Evolutionary conservation across 2,329 filamentous ascomycete genomes (phyloP), one percentile per base, ranked within the genome.

Genomic region (Paracorniculantispora psalliotae): DNA sequence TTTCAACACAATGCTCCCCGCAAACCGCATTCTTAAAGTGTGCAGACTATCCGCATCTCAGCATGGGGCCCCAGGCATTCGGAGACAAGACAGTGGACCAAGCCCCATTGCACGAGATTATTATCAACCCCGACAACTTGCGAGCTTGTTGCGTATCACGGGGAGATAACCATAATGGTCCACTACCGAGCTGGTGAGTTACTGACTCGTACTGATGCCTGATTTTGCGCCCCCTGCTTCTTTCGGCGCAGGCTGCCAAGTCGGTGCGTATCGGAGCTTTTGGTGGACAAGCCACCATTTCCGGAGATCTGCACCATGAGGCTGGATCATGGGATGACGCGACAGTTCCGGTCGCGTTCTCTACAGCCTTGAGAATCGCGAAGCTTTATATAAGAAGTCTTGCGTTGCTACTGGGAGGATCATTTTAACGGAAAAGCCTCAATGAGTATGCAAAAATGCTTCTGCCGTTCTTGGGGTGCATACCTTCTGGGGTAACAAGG

Each of bases 71-170:
- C 54, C 54, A 33, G 54, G 30, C 54, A 19, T 19, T n/a, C 21
- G 44, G 54, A 49, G 26, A 48, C 21, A 21, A 35, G 19, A 56
- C 15, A 19, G 53, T 56, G 53, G 54, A 57, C 41, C 54, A 28
- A 9, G 23, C 43, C 54, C 43, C 44, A 39, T 30, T 28, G 25
- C 25, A n/a, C 52, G 35, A 39, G 5, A 15, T 37, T 15, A 33
- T n/a, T n/a, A n/a, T n/a, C n/a, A n/a, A n/a, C n/a, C n/a, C n/a
- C n/a, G n/a, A n/a, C n/a, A n/a, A n/a, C n/a, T n/a, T n/a, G n/a
- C n/a, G n/a, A n/a, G n/a, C n/a, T n/a, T n/a, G n/a, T n/a, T n/a
- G n/a, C n/a, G n/a, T n/a, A n/a, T n/a, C n/a, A n/a, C n/a, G n/a
- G n/a, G n/a, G n/a, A n/a, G 28, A 50, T 23, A 50, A 50, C 28